Evolutionary conservation across 2,329 filamentous ascomycete genomes (phyloP), one percentile per base, ranked within the genome.

Genomic region (Colletotrichum musicola): DNA sequence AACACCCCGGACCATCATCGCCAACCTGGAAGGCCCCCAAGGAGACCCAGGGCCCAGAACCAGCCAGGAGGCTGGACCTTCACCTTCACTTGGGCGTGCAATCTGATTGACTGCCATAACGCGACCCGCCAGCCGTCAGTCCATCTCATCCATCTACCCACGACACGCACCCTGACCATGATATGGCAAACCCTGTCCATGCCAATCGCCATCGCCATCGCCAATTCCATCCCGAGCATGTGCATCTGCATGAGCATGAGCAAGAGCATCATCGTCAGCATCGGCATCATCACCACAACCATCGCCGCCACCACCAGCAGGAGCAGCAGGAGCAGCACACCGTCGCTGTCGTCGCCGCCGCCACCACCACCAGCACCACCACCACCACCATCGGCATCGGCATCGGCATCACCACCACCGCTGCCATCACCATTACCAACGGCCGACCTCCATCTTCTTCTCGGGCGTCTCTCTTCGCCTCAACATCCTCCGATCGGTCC

Each of bases 11-110:
- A 42, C 40, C 40, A 35, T 35, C 30, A 35, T 35, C 30, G 30
- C 30, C 30, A 35, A 38, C 44, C 56, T 79, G n/a, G 72, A 78
- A 18, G 46, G 46, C 14, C 44, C 44, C 44, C 9, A 35, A 35
- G 30, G 7, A 10, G 30, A 35, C 10, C 30, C 30, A 35, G 30
- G 30, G 30, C 30, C 30, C 30, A 35, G 30, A 35, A 35, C 30
- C 30, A 35, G 30, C 10, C 30, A 10, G 30, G 30, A 35, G 30
- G 30, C 30, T 35, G 30, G 30, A 35, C 30, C 30, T 35, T 35
- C 30, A 35, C 30, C 6, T 35, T 35, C 30, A 35, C 30, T 10
- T 10, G 30, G 30, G 50, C 50, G 57, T 44, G 46, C 57, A 60
- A 49, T 60, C 57, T 60, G 57, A 51, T 60, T 35, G 30, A 35